Evolutionary conservation across 1,284 basidiomycete species (phyloP), one percentile per base, ranked within the genome.

Genomic region (Schizopora paradoxa): DNA sequence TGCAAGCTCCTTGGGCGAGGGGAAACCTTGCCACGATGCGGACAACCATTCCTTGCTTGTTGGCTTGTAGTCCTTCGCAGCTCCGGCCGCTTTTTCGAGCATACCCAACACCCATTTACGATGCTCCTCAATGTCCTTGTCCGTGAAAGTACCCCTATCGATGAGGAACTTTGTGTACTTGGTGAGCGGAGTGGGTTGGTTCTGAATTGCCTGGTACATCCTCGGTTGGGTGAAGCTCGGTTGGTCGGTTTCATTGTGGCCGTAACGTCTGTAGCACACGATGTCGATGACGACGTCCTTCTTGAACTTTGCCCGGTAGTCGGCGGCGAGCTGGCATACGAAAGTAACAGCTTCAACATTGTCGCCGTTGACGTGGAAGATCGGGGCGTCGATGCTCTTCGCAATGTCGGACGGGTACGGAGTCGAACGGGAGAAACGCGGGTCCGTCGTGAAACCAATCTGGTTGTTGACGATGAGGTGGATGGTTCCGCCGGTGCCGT

Each of bases 401-500:
- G 96, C 96, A 58, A 99, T 91, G 65, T 99, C 96, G 45, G 95
- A 97, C n/a, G 89, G 89, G 72, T 99, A 99, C 32, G 96, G 91
- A 2, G 96, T 99, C 11, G 95, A 99, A 52, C 95, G 94, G 43
- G 94, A 73, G 71, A 98, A 98, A 53, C 94, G 86, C 40, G 96
- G 96, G 65, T 98, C 95, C 47, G 96, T 99, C 51, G 96, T 99
- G 76, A 99, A 99, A 55, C 96, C 96, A 53, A 99, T 97, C 68
- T 99, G 96, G 73, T 99, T 99, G 77, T 99, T 99, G 60, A 99
- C 93, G 59, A 99, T 94, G 54, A 99, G 74, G 66, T 99, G 96
- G 58, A 99, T 91, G 37, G 96, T 99, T 53, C 96, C 96, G 52
- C 96, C 96, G 14, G 94, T 97, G 41, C 94, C 93, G 67, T 97